Base-by-base conservation (phyloP, 1,284 basidiomycete species). In the Cronartium quercuum region DNA sequence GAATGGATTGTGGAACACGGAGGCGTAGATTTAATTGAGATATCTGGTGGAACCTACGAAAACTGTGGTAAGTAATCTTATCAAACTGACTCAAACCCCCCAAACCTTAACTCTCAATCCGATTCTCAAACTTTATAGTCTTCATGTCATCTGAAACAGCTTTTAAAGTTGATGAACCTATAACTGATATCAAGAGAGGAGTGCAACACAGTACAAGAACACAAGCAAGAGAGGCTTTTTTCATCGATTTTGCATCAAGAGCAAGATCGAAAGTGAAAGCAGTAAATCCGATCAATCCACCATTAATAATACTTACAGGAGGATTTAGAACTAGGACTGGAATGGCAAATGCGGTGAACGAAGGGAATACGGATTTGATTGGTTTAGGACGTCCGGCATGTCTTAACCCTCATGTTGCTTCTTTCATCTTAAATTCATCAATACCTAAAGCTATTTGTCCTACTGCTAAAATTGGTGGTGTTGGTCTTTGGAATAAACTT, bases 1-100 rank as follows among this genome's bases (percentile, higher is more conserved):
- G 51, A 42, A 29, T 34, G 15, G 47, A 68, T 68, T 41, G 51
- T 60, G 12, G 21, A 38, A n/a, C 47, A 60, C 60, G 66, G 67
- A 6, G 58, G 67, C 7, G 24, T 69, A 40, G 67, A 69, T 38
- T 42, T 69, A 24, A 69, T 69, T 15, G 57, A 69, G 44, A 69
- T 69, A 41, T 69, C 67, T n/a, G 67, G 67, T 18, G 67, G 67
- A 6, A 69, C 67, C 15, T 61, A 60, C 24, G 55, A 60, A 35
- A 60, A 62, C 18, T 24, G n/a, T 29, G 38, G 66, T 61, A 62
- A 29, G 58, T 61, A 24, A 38, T 15, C 47, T 42, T 40, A 38
- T 21, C 18, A 6, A 61, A 7, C 21, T 41, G 13, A 4, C 21
- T 21, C 57, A 61, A n/a, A n/a, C n/a, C n/a, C n/a, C n/a, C n/a